Percentiles rank a stretch among this genome's conserved stretches.
These are phyloP conservation scores for Blumeriella jaapii DNA, from an alignment of 2,329 filamentous ascomycete species.

Conservation along the genomic window DNA sequence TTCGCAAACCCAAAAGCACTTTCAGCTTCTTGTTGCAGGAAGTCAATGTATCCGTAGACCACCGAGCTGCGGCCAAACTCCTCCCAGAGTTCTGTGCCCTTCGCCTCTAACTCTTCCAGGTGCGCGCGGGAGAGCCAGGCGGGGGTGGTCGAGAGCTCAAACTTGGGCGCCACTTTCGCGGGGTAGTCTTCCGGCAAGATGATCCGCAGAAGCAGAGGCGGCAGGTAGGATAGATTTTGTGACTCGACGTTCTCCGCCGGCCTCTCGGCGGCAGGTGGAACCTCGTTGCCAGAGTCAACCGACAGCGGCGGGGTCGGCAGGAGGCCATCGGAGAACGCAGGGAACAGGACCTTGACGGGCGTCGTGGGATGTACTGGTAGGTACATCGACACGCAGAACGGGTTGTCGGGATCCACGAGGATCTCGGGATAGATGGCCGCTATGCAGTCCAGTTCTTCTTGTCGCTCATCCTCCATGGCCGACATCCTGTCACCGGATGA, in stretches of 20 bases:
- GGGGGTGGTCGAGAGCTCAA: constrained; percentile 41
- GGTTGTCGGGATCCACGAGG: constrained; percentile 31
- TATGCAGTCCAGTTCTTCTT: constrained; percentile 48
- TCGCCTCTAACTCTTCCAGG: constrained; percentile 38
- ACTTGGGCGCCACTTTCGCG: constrained; percentile 36
- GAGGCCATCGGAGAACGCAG: constrained; percentile 32
- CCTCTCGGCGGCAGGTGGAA: constrained; percentile 6
- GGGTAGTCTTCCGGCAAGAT: constrained; percentile 48
- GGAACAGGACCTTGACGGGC: constrained; percentile 46
- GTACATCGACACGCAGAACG: constrained; percentile 39
- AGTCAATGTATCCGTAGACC: constrained; percentile 52
- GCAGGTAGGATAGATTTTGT: constrained; percentile 36
- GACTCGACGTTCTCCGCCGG: constrained; percentile 16
- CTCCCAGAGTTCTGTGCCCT: constrained; percentile 47
- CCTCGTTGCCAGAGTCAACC: constrained; percentile 13
- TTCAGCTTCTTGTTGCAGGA: constrained; percentile 46
- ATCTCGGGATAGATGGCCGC: constrained; percentile 59
- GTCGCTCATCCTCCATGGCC: constrained; percentile 51
- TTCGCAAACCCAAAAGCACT: constrained; percentile 47
- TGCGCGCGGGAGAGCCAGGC: constrained; percentile 43
- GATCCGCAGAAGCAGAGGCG: constrained; percentile 42
- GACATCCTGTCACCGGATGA: constrained; percentile 20
- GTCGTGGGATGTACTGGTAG: constrained; percentile 44
- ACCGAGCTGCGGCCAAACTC: constrained; percentile 47
- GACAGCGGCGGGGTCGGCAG: constrained; percentile 22